Conservation (phyloP, 1,284 basidiomycete species). For the Austroboletus novae-zelandiae region DNA sequence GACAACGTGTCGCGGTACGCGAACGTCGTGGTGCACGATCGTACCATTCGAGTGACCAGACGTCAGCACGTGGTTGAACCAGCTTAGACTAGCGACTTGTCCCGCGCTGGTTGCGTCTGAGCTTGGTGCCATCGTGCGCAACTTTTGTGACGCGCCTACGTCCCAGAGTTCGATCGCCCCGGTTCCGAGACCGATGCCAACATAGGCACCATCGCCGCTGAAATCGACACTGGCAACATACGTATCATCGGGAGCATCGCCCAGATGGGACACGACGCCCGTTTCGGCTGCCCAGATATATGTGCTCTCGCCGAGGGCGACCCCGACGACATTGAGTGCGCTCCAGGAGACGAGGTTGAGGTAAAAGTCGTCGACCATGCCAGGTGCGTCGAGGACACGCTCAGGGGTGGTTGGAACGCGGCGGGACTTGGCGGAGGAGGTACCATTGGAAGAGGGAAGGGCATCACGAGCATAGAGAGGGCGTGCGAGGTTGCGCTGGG, state of each 20-base stretch:
- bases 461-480: slow-evolving; percentile 71
- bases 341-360: slow-evolving; percentile 94
- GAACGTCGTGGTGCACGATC: slow-evolving; percentile 93
- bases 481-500: slow-evolving; percentile 70
- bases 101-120: slow-evolving; percentile 36
- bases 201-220: slow-evolving; percentile 83
- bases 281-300: slow-evolving; percentile 96
- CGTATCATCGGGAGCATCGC: slow-evolving; percentile 68
- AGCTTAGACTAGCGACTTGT: slow-evolving; percentile 80
- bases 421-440: slow-evolving; percentile 64
- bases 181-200: slow-evolving; percentile 82
- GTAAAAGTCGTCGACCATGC: slow-evolving; percentile 96
- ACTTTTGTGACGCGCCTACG: slow-evolving; percentile 73
- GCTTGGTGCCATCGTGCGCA: slow-evolving; percentile 78
- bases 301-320: slow-evolving; percentile 78
- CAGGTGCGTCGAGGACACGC: slow-evolving; percentile 92
- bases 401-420: slow-evolving; percentile 85
- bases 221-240: slow-evolving; percentile 84
- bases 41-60: slow-evolving; percentile 89
- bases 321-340: slow-evolving; percentile 81
- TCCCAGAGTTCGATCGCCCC: slow-evolving; percentile 98
- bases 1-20: slow-evolving; percentile 84
- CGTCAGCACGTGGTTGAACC: slow-evolving; percentile 84
- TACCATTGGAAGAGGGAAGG: slow-evolving; percentile 58
- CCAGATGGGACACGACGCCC: slow-evolving; percentile 78